Conservation (phyloP, 176 grass and related monocot species). For the Ensete glaucum region DNA sequence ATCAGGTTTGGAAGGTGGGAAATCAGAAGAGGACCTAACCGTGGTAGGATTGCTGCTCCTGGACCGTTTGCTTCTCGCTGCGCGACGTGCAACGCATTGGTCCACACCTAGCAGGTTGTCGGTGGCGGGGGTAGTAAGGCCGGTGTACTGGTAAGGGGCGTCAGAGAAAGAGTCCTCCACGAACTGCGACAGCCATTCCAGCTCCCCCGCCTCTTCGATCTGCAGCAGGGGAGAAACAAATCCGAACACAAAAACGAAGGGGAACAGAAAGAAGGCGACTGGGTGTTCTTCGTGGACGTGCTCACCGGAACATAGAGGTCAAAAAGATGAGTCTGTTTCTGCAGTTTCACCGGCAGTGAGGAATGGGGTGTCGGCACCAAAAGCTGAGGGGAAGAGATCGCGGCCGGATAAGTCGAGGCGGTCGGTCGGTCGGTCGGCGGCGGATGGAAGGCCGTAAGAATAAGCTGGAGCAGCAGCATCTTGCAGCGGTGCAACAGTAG, state of each 20-base stretch:
- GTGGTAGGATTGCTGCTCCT: background rate
- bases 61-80: conserved; percentile 7
- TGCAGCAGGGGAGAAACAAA: background rate
- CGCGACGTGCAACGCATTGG: background rate
- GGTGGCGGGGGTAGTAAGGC: background rate
- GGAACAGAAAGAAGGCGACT: background rate
- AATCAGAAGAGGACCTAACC: conserved; percentile 7
- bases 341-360: background rate
- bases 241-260: background rate
- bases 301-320: conserved; percentile 5
- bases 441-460: background rate
- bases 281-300: background rate
- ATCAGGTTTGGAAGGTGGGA: background rate
- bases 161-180: conserved; percentile 14
- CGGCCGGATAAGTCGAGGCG: background rate
- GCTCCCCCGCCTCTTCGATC: conserved; percentile 4
- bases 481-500: background rate
- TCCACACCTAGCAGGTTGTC: background rate
- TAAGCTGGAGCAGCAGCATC: background rate
- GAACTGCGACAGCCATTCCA: conserved; percentile 15
- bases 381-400: background rate
- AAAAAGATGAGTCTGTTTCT: background rate
- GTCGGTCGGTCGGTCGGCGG: conserved; percentile 1
- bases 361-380: background rate
- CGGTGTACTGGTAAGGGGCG: background rate